Base-by-base conservation (phyloP, 2,329 filamentous ascomycete species). In the Aschersonia sp. region DNA sequence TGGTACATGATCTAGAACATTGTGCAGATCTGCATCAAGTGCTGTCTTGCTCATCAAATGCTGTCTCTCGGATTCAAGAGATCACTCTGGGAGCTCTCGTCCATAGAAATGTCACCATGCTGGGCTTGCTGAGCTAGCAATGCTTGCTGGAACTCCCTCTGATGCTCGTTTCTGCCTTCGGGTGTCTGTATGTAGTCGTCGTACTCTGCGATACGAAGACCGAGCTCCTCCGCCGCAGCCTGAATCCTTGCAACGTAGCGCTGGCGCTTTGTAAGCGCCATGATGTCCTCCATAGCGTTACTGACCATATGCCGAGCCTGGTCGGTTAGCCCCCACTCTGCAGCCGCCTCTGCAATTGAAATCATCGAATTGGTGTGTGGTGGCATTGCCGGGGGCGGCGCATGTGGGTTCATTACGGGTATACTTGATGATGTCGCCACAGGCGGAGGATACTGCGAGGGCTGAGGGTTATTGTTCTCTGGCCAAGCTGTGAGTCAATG, bases 211-310 rank as follows among this genome's bases (percentile, higher is more conserved):
- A 77, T 68, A 31, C 71, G 68, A 54, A 74, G 64, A 6, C 72
- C 74, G 32, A 79, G 65, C 59, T 77, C 72, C 56, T 71, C 69
- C 10, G 75, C 73, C 3, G 72, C 67, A 42, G 70, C 64, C 53
- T 79, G 73, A 47, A 79, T 69, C 53, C 72, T 66, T 45, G 73
- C 66, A 50, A 76, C 62, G 45, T 68, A 63, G 5, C 74, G 66
- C 1, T 67, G 64, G 45, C 65, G 63, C 52, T 62, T 65, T 52
- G 71, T 66, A 32, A 69, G 65, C 12, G 55, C 53, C 31, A 68
- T 65, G 29, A 70, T 67, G 46, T 73, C 67, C 10, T 6, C 59
- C 59, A 77, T 66, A 4, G 70, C 69, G 49, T 67, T 64, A n/a
- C 47, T 50, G 30, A 63, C 46, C 41, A 63, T 39, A 30, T 46